Evolutionary conservation across 2,329 filamentous ascomycete species (phyloP).

Genomic region (Ampelomyces quisqualis): DNA sequence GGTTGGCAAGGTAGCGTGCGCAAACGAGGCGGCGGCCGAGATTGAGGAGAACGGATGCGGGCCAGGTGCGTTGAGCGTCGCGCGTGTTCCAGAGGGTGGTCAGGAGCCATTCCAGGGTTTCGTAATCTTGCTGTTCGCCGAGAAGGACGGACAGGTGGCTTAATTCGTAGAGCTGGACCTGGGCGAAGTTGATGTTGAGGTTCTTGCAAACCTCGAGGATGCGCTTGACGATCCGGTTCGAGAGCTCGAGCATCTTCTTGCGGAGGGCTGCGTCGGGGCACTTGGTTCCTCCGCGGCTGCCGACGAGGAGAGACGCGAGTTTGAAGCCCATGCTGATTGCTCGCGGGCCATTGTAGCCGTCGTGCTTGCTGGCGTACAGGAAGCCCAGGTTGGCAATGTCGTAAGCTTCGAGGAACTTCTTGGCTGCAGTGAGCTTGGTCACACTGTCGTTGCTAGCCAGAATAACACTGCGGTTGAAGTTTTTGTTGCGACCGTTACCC

Average conservation of each 20-base stretch:
- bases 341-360: conserved; percentile 35
- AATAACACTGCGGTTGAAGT: conserved; percentile 34
- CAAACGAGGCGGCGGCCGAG: conserved; percentile 57
- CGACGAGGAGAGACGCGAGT: conserved; percentile 37
- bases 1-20: conserved; percentile 53
- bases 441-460: conserved; percentile 28
- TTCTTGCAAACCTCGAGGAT: conserved; percentile 45
- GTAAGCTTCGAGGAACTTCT: conserved; percentile 38
- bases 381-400: conserved; percentile 39
- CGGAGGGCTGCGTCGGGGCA: conserved; percentile 36
- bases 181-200: conserved; percentile 48
- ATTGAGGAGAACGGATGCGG: conserved; percentile 48
- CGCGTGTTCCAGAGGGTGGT: conserved; percentile 42
- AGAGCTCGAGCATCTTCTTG: conserved; percentile 46
- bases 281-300: conserved; percentile 29
- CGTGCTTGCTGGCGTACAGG: conserved; percentile 33
- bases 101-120: conserved; percentile 45
- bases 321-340: conserved; percentile 44
- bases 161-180: conserved; percentile 45
- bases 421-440: conserved; percentile 26
- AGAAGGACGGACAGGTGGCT: conserved; percentile 48
- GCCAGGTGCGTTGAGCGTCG: conserved; percentile 38
- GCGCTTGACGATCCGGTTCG: conserved; percentile 46
- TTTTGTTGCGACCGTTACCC: conserved; percentile 31
- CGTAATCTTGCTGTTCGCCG: conserved; percentile 50